A percentile compares a stretch with the other conserved stretches of the same genome.
Evolutionary conservation across 805 yeast species (phyloP).

Genomic region (Spathaspora passalidarum): DNA sequence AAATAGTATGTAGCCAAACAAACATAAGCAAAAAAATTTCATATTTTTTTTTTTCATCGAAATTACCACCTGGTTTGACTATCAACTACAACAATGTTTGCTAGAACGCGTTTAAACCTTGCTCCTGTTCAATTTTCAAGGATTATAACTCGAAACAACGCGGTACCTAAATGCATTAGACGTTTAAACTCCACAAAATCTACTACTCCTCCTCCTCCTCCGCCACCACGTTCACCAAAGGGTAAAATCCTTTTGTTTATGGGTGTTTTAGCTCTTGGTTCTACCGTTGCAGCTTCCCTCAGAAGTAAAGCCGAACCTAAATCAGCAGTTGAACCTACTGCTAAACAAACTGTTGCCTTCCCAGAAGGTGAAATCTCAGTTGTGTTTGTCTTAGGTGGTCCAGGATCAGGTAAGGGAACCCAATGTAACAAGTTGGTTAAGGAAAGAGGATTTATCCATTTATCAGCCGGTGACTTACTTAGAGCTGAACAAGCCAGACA

Average conservation of each 20-base stretch:
- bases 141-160: not conserved
- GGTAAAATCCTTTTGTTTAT: constrained; percentile 27
- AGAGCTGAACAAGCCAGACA: constrained; percentile 86
- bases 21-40: not conserved
- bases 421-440: constrained; percentile 85
- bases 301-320: constrained; percentile 43
- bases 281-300: constrained; percentile 42
- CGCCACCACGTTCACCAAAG: constrained; percentile 14
- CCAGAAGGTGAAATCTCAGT: constrained; percentile 68
- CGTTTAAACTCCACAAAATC: constrained; percentile 6
- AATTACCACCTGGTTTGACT: not conserved
- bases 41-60: not conserved
- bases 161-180: not conserved
- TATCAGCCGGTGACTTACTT: constrained; percentile 94
- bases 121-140: not conserved
- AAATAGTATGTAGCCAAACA: not conserved
- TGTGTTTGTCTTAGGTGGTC: constrained; percentile 92
- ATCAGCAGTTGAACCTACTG: constrained; percentile 41
- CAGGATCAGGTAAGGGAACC: constrained; percentile 97
- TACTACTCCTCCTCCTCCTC: constrained; percentile 10
- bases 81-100: not conserved
- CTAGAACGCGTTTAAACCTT: not conserved
- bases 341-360: constrained; percentile 45
- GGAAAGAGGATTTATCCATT: constrained; percentile 78
- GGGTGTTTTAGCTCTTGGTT: constrained; percentile 50